phyloP scores from a whole-genome alignment of 768 basidiomycete species.

The Kwoniella shandongensis region DNA sequence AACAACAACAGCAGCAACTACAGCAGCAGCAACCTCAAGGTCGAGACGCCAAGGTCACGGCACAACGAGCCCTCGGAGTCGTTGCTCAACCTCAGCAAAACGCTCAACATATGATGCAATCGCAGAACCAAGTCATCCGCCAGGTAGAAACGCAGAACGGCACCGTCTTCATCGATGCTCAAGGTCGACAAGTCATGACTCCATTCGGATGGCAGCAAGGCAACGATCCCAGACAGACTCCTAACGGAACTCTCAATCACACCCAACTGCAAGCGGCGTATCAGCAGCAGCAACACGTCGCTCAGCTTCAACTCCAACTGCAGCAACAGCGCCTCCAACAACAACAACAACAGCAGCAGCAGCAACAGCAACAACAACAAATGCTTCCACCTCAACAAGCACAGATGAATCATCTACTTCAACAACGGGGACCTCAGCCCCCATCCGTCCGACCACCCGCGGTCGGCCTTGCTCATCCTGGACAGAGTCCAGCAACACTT shows the following conservation, averaged over 20 bases:
- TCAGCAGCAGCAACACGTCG: conserved; percentile 7
- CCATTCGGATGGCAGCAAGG: conserved; percentile 19
- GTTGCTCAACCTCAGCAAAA: conserved; percentile 11
- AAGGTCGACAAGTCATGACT: conserved; percentile 11
- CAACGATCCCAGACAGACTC: conserved; percentile 19
- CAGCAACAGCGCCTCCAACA: conserved; percentile 10
- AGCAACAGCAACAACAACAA: conserved; percentile 13
- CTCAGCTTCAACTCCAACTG: conserved; percentile 7
- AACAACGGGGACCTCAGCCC: conserved; percentile 13
- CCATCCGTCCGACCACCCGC: conserved; percentile 15
- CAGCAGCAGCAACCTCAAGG: conserved; percentile 16
- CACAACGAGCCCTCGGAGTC: conserved; percentile 16
- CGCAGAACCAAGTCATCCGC: conserved; percentile 9
- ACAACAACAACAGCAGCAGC: conserved; percentile 3
- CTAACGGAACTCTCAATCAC: conserved; percentile 14
- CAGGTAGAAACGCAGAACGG: conserved; percentile 13
- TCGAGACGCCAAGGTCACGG: conserved; percentile 13
- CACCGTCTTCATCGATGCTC: conserved; percentile 12
- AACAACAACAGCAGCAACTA: conserved; percentile 10
- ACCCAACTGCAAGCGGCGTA: conserved; percentile 20
- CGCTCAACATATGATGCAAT: conserved; percentile 12
- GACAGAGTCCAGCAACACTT: conserved; percentile 18
- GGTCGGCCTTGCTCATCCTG: conserved; percentile 11
- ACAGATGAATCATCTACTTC: background rate
- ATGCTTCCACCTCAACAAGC: conserved; percentile 18